Evolutionary conservation across 2,329 filamentous ascomycete genomes (phyloP).

Genomic region (Microcyclosporella mali): DNA sequence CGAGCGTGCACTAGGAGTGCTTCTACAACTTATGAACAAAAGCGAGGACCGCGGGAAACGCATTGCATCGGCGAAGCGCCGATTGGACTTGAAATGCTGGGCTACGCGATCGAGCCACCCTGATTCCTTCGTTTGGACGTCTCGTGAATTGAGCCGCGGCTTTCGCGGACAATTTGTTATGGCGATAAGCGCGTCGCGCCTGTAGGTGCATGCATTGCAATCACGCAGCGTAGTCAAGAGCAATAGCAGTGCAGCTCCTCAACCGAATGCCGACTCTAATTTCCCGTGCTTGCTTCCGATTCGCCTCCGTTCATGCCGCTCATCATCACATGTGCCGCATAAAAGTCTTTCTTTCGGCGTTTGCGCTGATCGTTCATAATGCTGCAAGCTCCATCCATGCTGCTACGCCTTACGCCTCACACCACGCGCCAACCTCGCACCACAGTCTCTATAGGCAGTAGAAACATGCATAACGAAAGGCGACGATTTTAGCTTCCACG

Average conservation of each 20-base stretch:
- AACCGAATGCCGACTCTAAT: neutral
- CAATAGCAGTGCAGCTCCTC: conserved; percentile 1
- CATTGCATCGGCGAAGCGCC: no score
- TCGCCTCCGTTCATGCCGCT: neutral
- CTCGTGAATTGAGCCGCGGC: no score
- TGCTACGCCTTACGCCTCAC: neutral
- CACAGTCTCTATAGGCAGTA: no score
- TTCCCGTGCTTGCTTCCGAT: no score
- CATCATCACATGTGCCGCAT: conserved; percentile 11
- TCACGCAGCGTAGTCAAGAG: neutral
- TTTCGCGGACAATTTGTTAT: neutral
- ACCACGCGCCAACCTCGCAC: no score
- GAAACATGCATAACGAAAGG: no score
- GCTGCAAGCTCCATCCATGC: no score
- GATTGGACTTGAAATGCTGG: no score
- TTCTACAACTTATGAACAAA: no score
- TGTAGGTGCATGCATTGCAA: conserved; percentile 3
- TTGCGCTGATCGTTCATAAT: conserved; percentile 1
- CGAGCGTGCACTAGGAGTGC: no score
- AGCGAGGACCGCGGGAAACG: no score
- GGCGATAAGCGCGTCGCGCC: neutral
- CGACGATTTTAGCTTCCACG: conserved; percentile 27
- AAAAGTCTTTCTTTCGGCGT: conserved; percentile 5
- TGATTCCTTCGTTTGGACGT: neutral
- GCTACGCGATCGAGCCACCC: conserved; percentile 1